Conservation (phyloP, 2,329 filamentous ascomycete species). For the Clarireedia monteithiana region DNA sequence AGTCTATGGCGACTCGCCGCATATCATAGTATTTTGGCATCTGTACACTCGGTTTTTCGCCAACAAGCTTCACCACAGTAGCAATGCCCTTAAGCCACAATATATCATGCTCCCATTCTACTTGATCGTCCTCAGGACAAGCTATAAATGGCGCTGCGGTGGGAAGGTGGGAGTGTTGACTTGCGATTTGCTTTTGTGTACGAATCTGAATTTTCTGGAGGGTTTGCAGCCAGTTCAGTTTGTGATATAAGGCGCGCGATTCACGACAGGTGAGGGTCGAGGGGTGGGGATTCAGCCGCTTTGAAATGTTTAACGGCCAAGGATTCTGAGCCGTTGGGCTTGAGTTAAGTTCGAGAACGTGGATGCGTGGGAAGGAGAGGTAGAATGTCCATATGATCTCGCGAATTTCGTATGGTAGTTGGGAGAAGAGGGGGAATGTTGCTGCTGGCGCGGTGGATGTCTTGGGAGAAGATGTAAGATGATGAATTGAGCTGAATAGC, state of each 20-base stretch:
- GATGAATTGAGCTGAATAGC: not conserved
- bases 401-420: conserved; percentile 4
- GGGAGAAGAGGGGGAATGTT: not conserved
- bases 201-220: not conserved
- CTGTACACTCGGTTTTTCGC: not conserved
- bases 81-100: conserved; percentile 1
- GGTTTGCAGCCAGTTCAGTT: not conserved
- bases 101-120: not conserved
- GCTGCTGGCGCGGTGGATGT: not conserved
- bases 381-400: not conserved
- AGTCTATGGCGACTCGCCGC: conserved; percentile 2
- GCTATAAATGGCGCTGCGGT: not conserved
- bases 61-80: not conserved
- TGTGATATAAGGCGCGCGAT: not conserved
- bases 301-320: not conserved
- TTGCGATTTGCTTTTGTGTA: not conserved
- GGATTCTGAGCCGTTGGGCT: not conserved
- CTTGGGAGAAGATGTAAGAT: not conserved
- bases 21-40: not conserved
- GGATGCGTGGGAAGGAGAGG: not conserved
- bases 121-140: not conserved
- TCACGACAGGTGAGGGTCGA: not conserved
- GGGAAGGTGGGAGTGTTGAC: not conserved
- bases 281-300: not conserved
- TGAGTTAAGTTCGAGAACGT: not conserved